Conservation (phyloP, 73 alveolate genomes). For the Uronychia binucleata region DNA sequence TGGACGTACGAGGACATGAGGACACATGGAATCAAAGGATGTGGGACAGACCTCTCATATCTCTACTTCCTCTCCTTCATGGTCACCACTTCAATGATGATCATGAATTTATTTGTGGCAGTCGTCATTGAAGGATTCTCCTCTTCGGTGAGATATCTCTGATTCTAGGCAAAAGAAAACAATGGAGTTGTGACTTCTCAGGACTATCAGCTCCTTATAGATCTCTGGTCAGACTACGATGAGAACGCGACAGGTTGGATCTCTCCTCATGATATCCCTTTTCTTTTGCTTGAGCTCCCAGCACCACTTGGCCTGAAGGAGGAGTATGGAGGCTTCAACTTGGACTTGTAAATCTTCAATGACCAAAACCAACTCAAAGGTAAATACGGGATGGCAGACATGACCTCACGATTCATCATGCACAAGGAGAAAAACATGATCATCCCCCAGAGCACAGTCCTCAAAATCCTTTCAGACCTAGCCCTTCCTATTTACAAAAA, state of each 20-base stretch:
- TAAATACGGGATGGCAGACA: constrained; percentile 1
- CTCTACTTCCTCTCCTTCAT: constrained; percentile 14
- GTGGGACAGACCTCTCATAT: constrained; percentile 11
- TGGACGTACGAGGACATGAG: neutral
- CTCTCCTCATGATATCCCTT: neutral
- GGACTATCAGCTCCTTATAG: constrained; percentile 1
- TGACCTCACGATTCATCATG: neutral
- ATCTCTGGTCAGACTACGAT: constrained; percentile 10
- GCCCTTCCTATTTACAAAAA: constrained; percentile 15
- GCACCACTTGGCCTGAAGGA: constrained; percentile 11
- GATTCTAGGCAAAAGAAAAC: neutral
- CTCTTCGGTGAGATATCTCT: neutral
- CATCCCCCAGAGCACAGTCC: neutral
- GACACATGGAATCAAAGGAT: neutral
- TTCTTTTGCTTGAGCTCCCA: constrained; percentile 4
- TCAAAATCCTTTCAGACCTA: constrained; percentile 4
- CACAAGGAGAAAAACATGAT: constrained; percentile 18
- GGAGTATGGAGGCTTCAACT: neutral
- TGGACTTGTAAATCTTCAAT: neutral
- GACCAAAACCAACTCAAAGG: neutral
- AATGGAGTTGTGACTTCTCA: constrained; percentile 1
- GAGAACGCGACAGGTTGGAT: constrained; percentile 18
- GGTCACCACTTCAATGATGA: constrained; percentile 3
- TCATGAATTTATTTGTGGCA: constrained; percentile 23
- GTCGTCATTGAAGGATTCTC: constrained; percentile 28